phyloP scores from a whole-genome alignment of 306 rosid species.

The Prunus salicina region DNA sequence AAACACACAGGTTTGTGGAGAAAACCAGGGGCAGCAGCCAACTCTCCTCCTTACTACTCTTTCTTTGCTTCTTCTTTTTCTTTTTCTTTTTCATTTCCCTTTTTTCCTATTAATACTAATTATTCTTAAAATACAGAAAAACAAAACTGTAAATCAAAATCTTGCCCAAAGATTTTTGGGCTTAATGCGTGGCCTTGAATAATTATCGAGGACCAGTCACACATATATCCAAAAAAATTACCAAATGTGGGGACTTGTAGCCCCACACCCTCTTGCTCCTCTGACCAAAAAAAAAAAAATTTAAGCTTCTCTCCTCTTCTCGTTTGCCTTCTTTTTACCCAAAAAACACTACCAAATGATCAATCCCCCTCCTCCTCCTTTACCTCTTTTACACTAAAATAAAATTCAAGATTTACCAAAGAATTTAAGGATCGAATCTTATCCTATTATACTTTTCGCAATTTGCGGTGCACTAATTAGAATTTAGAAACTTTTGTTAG shows the following conservation, averaged over 20 bases:
- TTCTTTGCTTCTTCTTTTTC: neutral
- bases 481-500: neutral
- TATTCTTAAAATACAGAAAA: neutral
- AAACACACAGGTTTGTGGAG: constrained; percentile 8
- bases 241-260: constrained; percentile 8
- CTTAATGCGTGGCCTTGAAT: neutral
- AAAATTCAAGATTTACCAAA: neutral
- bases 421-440: neutral
- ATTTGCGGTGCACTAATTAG: neutral
- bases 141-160: neutral
- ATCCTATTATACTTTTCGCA: neutral
- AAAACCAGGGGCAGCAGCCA: constrained; percentile 7
- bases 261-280: neutral
- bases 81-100: neutral
- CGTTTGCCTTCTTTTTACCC: neutral
- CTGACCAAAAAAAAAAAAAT: no score
- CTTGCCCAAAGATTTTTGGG: neutral
- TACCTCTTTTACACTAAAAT: neutral
- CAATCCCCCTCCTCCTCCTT: neutral
- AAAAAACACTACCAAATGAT: neutral
- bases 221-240: neutral
- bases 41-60: neutral
- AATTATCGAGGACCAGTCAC: neutral
- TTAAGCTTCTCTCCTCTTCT: neutral
- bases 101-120: neutral